Evolutionary conservation across 202 grass and related monocot species (phyloP), one percentile per base, ranked within the genome.

Genomic region (Panicum hallii): DNA sequence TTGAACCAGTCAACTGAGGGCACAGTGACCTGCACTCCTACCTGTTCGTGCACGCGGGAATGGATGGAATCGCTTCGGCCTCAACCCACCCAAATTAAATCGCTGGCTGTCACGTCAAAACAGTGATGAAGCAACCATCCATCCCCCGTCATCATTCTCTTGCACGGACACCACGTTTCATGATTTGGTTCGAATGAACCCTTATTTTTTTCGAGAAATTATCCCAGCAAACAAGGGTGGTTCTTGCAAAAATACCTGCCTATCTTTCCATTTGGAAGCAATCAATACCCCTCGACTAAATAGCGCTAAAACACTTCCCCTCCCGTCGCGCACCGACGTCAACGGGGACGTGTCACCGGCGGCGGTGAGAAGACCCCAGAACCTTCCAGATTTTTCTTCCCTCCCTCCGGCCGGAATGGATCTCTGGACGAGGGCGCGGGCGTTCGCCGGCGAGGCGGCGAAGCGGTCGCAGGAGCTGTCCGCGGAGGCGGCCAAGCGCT

Each of bases 381-480:
- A 48, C 52, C 70, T 75, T 79, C 54, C 13, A 49, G 83, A 83
- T 74, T 85, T 26, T 38, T 4, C 3, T 38, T 38, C 36, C 3
- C 36, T 17, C 2, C 62, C 5, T 19, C 67, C 67, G 32, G 46
- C 3, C 15, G 52, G 83, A 46, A 99, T 99, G 97, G 97, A 97
- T 97, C 93, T 99, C 65, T 99, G 97, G 97, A 84, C 90, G 86
- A 88, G 77, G 81, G 97, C 97, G 22, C 88, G 90, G 63, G 79
- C 87, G 52, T 99, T 99, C 88, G 97, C 93, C 73, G 97, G 93
- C 63, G 97, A 99, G 84, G 85, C 93, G 26, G 90, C 93, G 26
- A 99, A 91, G 88, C 81, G 78, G 50, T 95, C 97, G 49, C 90
- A 92, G 80, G 91, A 92, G 79, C 89, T 99, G 38, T 91, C 97